A percentile compares a stretch with the other conserved stretches of the same genome.
These are phyloP conservation scores for Musa acuminata DNA, from an alignment of 176 grass and related monocot species.

Conservation along the genomic window DNA sequence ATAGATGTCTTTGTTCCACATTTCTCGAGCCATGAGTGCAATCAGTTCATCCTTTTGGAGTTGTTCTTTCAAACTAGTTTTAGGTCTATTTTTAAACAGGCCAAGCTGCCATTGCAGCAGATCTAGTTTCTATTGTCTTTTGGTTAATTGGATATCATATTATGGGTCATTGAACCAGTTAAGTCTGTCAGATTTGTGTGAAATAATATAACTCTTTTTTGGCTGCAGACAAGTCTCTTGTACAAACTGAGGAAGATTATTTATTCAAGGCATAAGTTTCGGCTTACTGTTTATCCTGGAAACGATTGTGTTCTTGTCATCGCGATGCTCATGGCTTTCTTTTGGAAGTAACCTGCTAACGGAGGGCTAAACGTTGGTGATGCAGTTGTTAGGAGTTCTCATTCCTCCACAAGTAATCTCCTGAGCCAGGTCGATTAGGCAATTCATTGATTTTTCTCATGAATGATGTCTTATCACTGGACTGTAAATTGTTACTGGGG, in stretches of 20 bases:
- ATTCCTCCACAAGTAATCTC: not conserved
- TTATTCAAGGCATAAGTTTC: conserved; percentile 73
- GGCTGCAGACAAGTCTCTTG: conserved; percentile 71
- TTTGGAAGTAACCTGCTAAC: conserved; percentile 32
- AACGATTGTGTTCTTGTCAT: conserved; percentile 63
- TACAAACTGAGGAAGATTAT: conserved; percentile 75
- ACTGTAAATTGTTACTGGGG: no score
- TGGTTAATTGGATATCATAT: not conserved
- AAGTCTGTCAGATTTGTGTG: not conserved
- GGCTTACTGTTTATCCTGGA: conserved; percentile 83
- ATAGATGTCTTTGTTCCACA: not conserved
- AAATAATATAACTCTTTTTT: not conserved
- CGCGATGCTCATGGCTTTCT: conserved; percentile 64
- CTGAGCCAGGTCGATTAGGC: not conserved
- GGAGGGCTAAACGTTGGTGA: not conserved
- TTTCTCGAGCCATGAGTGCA: not conserved
- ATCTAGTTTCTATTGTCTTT: not conserved
- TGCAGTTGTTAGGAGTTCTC: not conserved
- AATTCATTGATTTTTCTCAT: no score
- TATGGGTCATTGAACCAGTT: not conserved
- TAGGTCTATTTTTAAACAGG: not conserved
- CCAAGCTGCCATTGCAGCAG: not conserved
- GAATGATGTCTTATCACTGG: no score
- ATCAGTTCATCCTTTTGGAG: not conserved
- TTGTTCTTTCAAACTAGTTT: not conserved